Conservation (phyloP, 441 rosid genomes). For the Brassica hybrid region DNA sequence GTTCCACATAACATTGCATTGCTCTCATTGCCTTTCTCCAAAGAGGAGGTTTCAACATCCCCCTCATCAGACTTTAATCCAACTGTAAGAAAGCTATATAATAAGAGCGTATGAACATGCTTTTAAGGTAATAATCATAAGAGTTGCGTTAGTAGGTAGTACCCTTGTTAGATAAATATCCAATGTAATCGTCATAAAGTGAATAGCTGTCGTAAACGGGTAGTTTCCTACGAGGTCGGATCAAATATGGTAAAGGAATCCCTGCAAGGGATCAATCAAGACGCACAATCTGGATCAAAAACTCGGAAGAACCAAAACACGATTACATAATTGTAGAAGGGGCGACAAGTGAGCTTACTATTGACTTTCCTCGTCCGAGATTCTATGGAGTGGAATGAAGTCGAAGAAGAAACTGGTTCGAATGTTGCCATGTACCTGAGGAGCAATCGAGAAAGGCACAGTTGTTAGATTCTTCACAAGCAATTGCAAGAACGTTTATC, state of each 20-base stretch:
- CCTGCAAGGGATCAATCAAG: constrained; percentile 7
- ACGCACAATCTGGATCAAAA: neutral
- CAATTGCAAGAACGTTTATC: neutral
- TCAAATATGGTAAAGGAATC: constrained; percentile 37
- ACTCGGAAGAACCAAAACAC: neutral
- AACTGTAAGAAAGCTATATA: neutral
- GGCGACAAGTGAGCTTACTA: constrained; percentile 9
- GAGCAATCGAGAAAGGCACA: neutral
- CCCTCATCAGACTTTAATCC: constrained; percentile 1
- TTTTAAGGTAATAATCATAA: constrained; percentile 1
- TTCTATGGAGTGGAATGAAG: neutral
- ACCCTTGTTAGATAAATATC: neutral
- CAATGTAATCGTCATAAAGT: constrained; percentile 16
- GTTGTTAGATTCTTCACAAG: neutral
- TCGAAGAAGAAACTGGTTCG: neutral
- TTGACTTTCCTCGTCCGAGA: constrained; percentile 13
- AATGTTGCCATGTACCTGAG: constrained; percentile 24
- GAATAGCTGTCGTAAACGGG: neutral
- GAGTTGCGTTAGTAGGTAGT: constrained; percentile 8
- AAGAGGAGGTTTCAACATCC: constrained; percentile 14
- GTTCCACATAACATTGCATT: constrained; percentile 13
- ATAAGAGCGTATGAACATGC: constrained; percentile 11
- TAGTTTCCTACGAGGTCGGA: constrained; percentile 16
- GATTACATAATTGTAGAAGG: neutral
- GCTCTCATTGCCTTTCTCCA: constrained; percentile 19